These are phyloP conservation scores for Xanthoconium purpureum DNA, from an alignment of 768 basidiomycete species.

Conservation along the genomic window DNA sequence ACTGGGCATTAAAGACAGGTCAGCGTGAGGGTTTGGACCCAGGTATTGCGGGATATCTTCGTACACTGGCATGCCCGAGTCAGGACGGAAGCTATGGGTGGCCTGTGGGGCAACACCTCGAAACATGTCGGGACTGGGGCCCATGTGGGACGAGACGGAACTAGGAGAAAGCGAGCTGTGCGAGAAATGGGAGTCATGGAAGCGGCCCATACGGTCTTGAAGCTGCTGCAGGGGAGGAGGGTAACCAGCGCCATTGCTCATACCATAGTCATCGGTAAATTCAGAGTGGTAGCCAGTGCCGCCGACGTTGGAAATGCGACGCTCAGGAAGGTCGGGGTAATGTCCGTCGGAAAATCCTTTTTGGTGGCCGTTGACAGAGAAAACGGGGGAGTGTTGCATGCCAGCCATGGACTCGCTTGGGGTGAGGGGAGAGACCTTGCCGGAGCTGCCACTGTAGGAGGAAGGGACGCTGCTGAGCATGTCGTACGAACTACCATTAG, in stretches of 20 bases:
- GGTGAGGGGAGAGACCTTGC: slow-evolving; percentile 74
- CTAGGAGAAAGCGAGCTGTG: slow-evolving; percentile 40
- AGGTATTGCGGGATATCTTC: slow-evolving; percentile 61
- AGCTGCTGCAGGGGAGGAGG: slow-evolving; percentile 54
- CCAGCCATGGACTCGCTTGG: slow-evolving; percentile 61
- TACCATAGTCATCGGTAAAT: slow-evolving; percentile 62
- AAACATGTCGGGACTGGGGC: slow-evolving; percentile 54
- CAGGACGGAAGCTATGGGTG: slow-evolving; percentile 58
- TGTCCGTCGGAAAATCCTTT: slow-evolving; percentile 58
- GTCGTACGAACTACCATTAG: slow-evolving; percentile 58
- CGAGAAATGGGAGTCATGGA: slow-evolving; percentile 52
- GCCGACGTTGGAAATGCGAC: slow-evolving; percentile 48
- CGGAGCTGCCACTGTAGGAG: slow-evolving; percentile 55
- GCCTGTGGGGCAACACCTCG: slow-evolving; percentile 70
- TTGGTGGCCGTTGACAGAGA: slow-evolving; percentile 39
- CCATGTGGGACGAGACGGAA: slow-evolving; percentile 49
- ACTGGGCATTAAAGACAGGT: slow-evolving; percentile 58
- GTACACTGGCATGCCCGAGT: slow-evolving; percentile 48
- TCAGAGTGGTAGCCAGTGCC: slow-evolving; percentile 53
- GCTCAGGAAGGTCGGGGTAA: slow-evolving; percentile 61
- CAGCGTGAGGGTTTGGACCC: slow-evolving; percentile 47
- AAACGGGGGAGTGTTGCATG: slow-evolving; percentile 54
- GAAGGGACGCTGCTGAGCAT: slow-evolving; percentile 61
- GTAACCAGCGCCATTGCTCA: slow-evolving; percentile 45
- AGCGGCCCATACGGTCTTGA: slow-evolving; percentile 56